Evolutionary conservation across 495 filamentous ascomycete genomes (phyloP), one percentile per base, ranked within the genome.

Genomic region (Pseudevernia furfuracea): DNA sequence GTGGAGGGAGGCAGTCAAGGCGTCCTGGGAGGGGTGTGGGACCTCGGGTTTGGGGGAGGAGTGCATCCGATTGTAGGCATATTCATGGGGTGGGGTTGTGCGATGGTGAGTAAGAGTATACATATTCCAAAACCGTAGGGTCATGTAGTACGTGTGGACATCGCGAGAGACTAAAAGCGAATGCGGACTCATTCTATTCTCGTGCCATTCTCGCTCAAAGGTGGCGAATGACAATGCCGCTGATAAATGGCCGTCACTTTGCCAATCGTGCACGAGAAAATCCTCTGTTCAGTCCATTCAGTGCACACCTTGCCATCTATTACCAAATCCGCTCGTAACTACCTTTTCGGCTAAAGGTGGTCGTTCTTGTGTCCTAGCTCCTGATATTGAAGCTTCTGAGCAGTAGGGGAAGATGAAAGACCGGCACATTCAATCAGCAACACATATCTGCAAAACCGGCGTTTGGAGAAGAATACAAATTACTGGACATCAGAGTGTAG

Each of bases 91-190:
- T 87, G 92, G 70, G 94, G 93, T 1, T 95, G 89, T 69, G 73
- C 91, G 69, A 97, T 98, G 94, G 87, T 92, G 66, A 96, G 90
- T 77, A 93, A 92, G 81, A 90, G 85, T 39, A 83, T 98, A 72
- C 91, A 95, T 72, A 92, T 98, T 49, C 94, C 94, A n/a, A 98
- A 98, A 82, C 90, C 91, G 56, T 97, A 70, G 74, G 38, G 15
- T n/a, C 11, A 39, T 49, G 4, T n/a, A 37, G 62, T 12, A 37
- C 28, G 19, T 59, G 43, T n/a, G 38, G 4, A 55, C 37, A 14
- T 8, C 23, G 19, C 25, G 5, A n/a, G 12, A 14, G 19, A n/a
- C 39, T 8, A 23, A 23, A 64, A 30, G 38, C 38, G 21, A 43
- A 1, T 21, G 25, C 38, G 56, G n/a, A 15, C 5, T 37, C 28